Evolutionary conservation across 495 filamentous ascomycete genomes (phyloP), one percentile per base, ranked within the genome.

Genomic region (Hypoxylon cercidicola): DNA sequence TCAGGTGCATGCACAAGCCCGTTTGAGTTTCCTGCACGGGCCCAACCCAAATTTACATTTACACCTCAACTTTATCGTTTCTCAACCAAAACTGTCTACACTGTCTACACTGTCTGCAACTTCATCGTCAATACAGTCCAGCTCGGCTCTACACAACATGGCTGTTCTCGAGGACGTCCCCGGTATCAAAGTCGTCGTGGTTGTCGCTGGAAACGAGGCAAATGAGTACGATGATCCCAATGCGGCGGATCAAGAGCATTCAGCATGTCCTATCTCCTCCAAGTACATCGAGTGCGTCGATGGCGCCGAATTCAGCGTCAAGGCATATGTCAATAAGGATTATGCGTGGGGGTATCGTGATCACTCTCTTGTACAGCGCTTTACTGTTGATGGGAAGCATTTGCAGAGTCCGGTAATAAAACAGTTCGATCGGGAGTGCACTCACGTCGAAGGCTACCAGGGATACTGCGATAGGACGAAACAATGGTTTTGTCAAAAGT

Each of bases 211-310:
- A 0, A n/a, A 32, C 32, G 55, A 64, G 1, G 56, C 70, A 3
- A 18, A 43, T 2, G 78, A 80, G 9, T 79, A 78, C 44, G 61
- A 73, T 1, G 60, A 77, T 19, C 62, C 66, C 13, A 20, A 60
- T 13, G 28, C 62, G 18, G 4, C 8, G 9, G 45, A 62, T 16
- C 55, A 49, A 25, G 47, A 57, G n/a, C 9, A 18, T 8, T 20
- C 40, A n/a, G 7, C 7, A 2, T 43, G 7, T 35, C 55, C 37
- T 25, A 64, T 32, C 35, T 64, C 55, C 25, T 46, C 61, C 3
- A 75, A 65, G 30, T 79, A 77, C 51, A 68, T 79, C 13, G 72
- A 78, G 59, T 74, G 69, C 23, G 49, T 65, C 10, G 66, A 74
- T 15, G 62, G 59, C 15, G 58, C 68, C 0, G 53, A 73, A 44